phyloP scores from a whole-genome alignment of 495 filamentous ascomycete species.

The Lineolata rhizophorae region DNA sequence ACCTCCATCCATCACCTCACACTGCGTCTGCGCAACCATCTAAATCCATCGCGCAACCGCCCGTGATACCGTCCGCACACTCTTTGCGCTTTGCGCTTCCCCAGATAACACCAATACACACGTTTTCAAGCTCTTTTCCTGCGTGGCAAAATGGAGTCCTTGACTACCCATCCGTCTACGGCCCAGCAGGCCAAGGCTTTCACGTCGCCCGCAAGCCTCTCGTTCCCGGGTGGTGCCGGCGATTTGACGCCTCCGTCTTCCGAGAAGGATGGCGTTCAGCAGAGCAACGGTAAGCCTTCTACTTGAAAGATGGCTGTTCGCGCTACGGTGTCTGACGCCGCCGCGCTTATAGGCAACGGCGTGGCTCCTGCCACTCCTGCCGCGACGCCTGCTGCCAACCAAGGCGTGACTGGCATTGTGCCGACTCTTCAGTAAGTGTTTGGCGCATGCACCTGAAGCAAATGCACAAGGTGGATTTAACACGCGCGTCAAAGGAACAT shows the following conservation, averaged over 20 bases:
- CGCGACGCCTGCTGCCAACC: slow-evolving; percentile 67
- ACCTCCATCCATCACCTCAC: slow-evolving; percentile 1
- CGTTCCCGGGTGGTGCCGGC: slow-evolving; percentile 63
- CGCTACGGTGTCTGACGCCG: slow-evolving; percentile 36
- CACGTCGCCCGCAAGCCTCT: slow-evolving; percentile 60
- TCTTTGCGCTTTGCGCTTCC: too few species aligned
- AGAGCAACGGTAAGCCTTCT: slow-evolving; percentile 27
- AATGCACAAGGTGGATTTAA: background rate
- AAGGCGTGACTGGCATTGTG: slow-evolving; percentile 74
- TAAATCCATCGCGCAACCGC: too few species aligned
- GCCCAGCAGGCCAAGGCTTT: slow-evolving; percentile 82
- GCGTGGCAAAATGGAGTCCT: slow-evolving; percentile 14
- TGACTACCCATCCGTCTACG: slow-evolving; percentile 73
- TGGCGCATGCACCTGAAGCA: background rate
- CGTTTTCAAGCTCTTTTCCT: too few species aligned
- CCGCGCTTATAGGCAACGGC: slow-evolving; percentile 43
- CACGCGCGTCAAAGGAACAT: slow-evolving; percentile 84
- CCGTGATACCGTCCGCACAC: too few species aligned
- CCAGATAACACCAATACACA: too few species aligned
- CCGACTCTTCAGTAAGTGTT: slow-evolving; percentile 93
- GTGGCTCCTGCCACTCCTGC: slow-evolving; percentile 90
- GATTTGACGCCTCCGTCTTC: slow-evolving; percentile 61
- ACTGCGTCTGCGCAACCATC: background rate
- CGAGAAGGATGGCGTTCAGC: slow-evolving; percentile 32
- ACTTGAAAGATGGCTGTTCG: too few species aligned